phyloP scores from a whole-genome alignment of 768 basidiomycete genomes.

The Mycena galericulata region DNA sequence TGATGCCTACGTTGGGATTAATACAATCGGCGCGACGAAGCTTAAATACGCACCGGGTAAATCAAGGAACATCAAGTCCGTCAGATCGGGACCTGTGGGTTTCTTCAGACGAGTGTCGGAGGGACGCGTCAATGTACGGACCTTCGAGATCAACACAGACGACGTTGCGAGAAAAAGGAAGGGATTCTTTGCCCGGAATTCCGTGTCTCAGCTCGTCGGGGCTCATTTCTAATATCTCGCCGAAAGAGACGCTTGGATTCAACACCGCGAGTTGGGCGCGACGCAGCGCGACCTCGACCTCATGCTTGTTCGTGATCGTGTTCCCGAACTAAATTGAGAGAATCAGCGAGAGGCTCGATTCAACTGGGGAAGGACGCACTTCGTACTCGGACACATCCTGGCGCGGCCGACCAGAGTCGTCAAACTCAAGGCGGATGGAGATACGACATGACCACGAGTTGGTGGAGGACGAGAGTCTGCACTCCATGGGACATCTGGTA shows the following conservation, averaged over 20 bases:
- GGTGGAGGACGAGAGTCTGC: slow-evolving; percentile 42
- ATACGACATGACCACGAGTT: slow-evolving; percentile 52
- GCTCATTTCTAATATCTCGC: slow-evolving; percentile 26
- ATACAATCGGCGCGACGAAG: background rate
- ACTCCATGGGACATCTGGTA: slow-evolving; percentile 52
- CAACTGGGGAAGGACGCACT: background rate
- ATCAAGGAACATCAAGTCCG: slow-evolving; percentile 55
- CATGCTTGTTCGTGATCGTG: slow-evolving; percentile 47
- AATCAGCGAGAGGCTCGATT: background rate
- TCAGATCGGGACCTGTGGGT: slow-evolving; percentile 42
- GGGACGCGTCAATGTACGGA: background rate
- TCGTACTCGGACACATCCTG: slow-evolving; percentile 35
- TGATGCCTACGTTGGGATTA: slow-evolving; percentile 52
- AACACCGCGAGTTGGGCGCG: slow-evolving; percentile 62
- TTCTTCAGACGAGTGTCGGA: background rate
- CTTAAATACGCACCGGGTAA: slow-evolving; percentile 46
- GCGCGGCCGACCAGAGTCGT: slow-evolving; percentile 43
- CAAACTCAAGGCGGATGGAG: slow-evolving; percentile 55
- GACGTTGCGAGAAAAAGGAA: slow-evolving; percentile 54
- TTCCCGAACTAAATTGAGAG: slow-evolving; percentile 32
- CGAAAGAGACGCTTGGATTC: slow-evolving; percentile 45
- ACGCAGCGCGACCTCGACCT: slow-evolving; percentile 58
- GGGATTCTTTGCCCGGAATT: slow-evolving; percentile 6
- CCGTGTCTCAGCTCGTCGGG: slow-evolving; percentile 33
- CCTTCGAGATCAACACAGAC: slow-evolving; percentile 56